A percentile compares a stretch with the other conserved stretches of the same genome.
phyloP scores from a whole-genome alignment of 2,329 filamentous ascomycete species.

The Neonectria punicea region DNA sequence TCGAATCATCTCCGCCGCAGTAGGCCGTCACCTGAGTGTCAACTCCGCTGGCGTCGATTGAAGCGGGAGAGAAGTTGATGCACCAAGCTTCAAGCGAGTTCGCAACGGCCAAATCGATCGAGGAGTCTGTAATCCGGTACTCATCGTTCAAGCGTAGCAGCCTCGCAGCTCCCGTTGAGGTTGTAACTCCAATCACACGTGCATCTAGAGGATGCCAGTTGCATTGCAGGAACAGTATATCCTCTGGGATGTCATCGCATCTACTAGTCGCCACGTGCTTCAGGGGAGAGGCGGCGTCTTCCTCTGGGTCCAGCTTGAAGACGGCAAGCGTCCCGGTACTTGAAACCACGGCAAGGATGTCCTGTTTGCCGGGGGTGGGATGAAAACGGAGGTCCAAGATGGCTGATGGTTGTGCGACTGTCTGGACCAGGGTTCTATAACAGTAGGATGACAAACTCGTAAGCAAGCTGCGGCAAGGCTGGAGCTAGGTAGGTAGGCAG shows the following conservation, averaged over 20 bases:
- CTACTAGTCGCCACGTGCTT: constrained; percentile 56
- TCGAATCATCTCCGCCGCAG: constrained; percentile 81
- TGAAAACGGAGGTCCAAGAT: constrained; percentile 89
- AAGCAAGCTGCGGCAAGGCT: constrained; percentile 14
- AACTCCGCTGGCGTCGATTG: constrained; percentile 19
- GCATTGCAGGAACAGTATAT: constrained; percentile 76
- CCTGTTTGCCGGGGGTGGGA: constrained; percentile 53
- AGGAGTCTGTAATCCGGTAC: constrained; percentile 51
- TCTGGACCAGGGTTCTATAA: constrained; percentile 67
- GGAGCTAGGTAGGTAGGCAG: too few species aligned
- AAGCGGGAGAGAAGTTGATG: constrained; percentile 65
- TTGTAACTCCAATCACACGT: constrained; percentile 73
- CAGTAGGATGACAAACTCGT: constrained; percentile 5
- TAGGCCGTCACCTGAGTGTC: constrained; percentile 58
- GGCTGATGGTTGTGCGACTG: constrained; percentile 72
- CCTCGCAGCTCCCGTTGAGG: constrained; percentile 73
- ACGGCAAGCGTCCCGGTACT: constrained; percentile 79
- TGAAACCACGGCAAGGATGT: constrained; percentile 77
- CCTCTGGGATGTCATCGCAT: constrained; percentile 62
- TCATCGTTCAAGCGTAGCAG: constrained; percentile 60
- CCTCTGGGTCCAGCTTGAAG: constrained; percentile 62
- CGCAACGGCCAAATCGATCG: constrained; percentile 52
- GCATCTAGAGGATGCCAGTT: constrained; percentile 72
- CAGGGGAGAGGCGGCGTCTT: constrained; percentile 47
- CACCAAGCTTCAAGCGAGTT: constrained; percentile 80